Percentiles rank a stretch among this genome's conserved stretches.
Evolutionary conservation across 2,329 filamentous ascomycete genomes (phyloP).

Genomic region (Alternaria dauci): DNA sequence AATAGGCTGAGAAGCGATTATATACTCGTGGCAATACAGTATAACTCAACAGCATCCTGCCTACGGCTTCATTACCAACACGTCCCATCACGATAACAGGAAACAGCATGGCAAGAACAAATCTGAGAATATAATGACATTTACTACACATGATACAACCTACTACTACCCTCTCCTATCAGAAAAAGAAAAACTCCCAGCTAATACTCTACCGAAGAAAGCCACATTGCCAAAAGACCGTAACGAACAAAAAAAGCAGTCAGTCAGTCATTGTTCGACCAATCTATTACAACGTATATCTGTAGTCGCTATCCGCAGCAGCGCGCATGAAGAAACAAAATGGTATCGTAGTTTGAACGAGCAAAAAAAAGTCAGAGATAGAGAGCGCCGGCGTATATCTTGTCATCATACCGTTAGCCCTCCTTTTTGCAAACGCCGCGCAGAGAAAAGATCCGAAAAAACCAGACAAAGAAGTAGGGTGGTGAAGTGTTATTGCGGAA

Average conservation of each 20-base stretch:
- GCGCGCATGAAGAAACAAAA: neutral
- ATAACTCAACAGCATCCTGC: no score
- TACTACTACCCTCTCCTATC: neutral
- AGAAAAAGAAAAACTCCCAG: neutral
- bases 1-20: no score
- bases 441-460: neutral
- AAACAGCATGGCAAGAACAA: neutral
- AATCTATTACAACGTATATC: conserved; percentile 4
- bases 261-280: neutral
- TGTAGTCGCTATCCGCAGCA: neutral
- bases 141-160: neutral
- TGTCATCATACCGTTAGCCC: neutral
- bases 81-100: no score
- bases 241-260: neutral
- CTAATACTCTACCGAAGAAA: neutral
- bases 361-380: neutral
- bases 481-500: conserved; percentile 1
- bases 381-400: neutral
- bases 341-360: neutral
- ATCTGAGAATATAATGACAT: neutral
- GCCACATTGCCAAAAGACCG: neutral
- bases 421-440: neutral
- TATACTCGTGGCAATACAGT: no score
- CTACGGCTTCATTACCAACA: no score
- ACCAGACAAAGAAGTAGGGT: no score